Percentiles rank a stretch among this genome's conserved stretches.
phyloP scores from a whole-genome alignment of 371 early-diverging fungal species.

The Cladochytrium tenue region DNA sequence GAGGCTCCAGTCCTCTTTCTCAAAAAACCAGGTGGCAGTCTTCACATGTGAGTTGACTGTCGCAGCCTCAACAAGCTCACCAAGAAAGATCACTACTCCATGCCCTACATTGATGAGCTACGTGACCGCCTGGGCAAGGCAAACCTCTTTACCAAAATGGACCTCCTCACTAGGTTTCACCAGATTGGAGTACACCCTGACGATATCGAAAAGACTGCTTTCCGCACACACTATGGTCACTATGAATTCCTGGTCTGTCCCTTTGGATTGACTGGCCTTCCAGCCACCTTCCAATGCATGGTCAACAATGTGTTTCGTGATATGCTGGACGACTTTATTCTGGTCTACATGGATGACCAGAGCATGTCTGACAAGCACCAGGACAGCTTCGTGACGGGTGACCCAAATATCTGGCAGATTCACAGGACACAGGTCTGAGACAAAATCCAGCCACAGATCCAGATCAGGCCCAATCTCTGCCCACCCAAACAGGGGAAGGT shows the following conservation, averaged over 20 bases:
- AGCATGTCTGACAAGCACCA: constrained; percentile 41
- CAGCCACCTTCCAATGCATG: constrained; percentile 39
- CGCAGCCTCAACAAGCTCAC: constrained; percentile 23
- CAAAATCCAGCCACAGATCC: no score
- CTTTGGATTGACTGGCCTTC: constrained; percentile 52
- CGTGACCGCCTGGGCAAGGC: constrained; percentile 5
- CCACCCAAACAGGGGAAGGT: no score
- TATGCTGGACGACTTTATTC: constrained; percentile 14
- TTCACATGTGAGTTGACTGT: constrained; percentile 41
- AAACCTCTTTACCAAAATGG: constrained; percentile 13
- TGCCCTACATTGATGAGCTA: constrained; percentile 10
- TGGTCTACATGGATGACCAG: constrained; percentile 47
- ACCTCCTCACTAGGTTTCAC: constrained; percentile 14
- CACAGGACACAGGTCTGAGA: no score
- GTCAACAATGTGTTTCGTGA: constrained; percentile 36
- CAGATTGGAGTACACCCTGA: neutral
- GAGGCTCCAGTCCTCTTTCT: constrained; percentile 64
- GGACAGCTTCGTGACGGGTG: no score
- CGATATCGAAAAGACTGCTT: constrained; percentile 34
- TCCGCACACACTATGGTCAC: constrained; percentile 33
- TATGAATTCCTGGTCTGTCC: constrained; percentile 56
- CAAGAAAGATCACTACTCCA: constrained; percentile 11
- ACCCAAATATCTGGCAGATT: no score
- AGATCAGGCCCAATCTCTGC: no score
- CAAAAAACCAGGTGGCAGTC: constrained; percentile 53